These are phyloP conservation scores for Sapria himalayana DNA, from an alignment of 345 rosid genomes.

Conservation along the genomic window DNA sequence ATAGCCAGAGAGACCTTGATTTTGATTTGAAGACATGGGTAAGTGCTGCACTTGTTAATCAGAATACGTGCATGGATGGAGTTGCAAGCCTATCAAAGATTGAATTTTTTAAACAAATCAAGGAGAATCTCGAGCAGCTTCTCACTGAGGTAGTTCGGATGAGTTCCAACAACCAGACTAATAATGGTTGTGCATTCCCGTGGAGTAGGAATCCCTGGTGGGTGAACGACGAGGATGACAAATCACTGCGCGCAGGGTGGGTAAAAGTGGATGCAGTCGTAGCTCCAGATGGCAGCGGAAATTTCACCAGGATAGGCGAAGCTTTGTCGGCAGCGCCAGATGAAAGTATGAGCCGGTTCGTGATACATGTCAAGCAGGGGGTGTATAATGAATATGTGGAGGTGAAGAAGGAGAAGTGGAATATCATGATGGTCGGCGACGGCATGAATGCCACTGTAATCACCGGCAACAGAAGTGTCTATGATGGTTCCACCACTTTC, in stretches of 20 bases:
- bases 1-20: conserved; percentile 67
- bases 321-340: conserved; percentile 59
- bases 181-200: too few species aligned
- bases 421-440: conserved; percentile 53
- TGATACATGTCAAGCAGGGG: conserved; percentile 45
- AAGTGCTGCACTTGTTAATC: conserved; percentile 67
- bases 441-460: conserved; percentile 44
- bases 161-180: conserved; percentile 18
- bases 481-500: conserved; percentile 83
- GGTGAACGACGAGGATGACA: too few species aligned
- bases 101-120: too few species aligned
- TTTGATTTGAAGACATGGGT: conserved; percentile 48
- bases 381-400: conserved; percentile 48
- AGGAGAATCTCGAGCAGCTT: too few species aligned
- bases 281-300: conserved; percentile 60
- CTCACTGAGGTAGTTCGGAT: conserved; percentile 18
- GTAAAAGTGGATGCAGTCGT: conserved; percentile 48
- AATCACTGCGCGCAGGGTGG: conserved; percentile 32
- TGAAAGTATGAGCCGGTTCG: conserved; percentile 26
- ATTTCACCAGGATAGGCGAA: conserved; percentile 50
- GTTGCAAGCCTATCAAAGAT: conserved; percentile 64
- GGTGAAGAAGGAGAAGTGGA: conserved; percentile 45
- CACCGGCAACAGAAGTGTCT: conserved; percentile 44
- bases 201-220: too few species aligned
- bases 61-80: conserved; percentile 77